Conservation (phyloP, 768 basidiomycete genomes). For the Punctularia strigosozonata region DNA sequence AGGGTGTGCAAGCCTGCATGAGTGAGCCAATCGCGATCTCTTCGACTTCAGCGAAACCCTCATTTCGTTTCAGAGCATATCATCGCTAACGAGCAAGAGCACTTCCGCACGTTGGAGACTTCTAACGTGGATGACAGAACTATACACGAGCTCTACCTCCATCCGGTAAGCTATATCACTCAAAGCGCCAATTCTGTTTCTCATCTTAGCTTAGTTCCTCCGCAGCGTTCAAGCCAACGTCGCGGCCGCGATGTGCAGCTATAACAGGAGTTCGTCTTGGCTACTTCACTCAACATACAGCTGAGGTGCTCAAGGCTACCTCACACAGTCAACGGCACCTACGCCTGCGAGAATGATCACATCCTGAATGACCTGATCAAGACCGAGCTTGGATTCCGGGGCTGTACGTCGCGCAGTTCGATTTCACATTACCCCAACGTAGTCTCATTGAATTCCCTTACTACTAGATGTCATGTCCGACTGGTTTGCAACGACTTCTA, state of each 20-base stretch:
- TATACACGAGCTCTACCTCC: slow-evolving; percentile 62
- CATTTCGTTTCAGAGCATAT: neutral
- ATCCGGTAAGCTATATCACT: slow-evolving; percentile 57
- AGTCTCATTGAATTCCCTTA: neutral
- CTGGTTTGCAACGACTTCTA: slow-evolving; percentile 57
- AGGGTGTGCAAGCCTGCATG: slow-evolving; percentile 77
- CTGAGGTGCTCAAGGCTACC: slow-evolving; percentile 30
- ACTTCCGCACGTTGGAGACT: slow-evolving; percentile 37
- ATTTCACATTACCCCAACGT: neutral
- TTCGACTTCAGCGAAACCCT: neutral
- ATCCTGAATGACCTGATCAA: slow-evolving; percentile 65
- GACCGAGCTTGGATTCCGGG: slow-evolving; percentile 66
- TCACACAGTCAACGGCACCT: slow-evolving; percentile 62
- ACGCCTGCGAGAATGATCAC: slow-evolving; percentile 66
- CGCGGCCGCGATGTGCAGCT: neutral
- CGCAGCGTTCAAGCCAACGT: neutral
- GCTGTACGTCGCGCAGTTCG: slow-evolving; percentile 19
- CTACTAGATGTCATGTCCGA: slow-evolving; percentile 47
- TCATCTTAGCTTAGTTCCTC: neutral
- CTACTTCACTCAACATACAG: neutral
- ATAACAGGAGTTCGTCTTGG: neutral
- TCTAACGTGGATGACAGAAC: slow-evolving; percentile 76
- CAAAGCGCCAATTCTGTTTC: slow-evolving; percentile 37
- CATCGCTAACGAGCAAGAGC: slow-evolving; percentile 50
- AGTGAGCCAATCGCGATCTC: slow-evolving; percentile 40